These are phyloP conservation scores for Leccinellum luteum DNA, from an alignment of 768 basidiomycete genomes.

Conservation along the genomic window DNA sequence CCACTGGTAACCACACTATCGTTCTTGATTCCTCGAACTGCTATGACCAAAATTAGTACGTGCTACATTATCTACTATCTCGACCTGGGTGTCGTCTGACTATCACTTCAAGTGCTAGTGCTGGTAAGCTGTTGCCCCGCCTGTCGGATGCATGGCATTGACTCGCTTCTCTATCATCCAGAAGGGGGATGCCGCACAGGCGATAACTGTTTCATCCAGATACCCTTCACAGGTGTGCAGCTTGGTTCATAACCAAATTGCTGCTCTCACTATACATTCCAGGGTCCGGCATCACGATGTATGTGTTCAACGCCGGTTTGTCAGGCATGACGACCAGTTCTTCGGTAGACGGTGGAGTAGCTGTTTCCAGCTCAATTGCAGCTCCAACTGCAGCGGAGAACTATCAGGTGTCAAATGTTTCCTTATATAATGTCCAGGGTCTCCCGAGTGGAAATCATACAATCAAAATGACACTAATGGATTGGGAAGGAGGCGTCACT, in stretches of 20 bases:
- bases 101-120: constrained; percentile 2
- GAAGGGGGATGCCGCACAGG: constrained; percentile 16
- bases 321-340: constrained; percentile 24
- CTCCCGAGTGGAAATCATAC: constrained; percentile 18
- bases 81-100: not conserved
- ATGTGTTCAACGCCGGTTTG: constrained; percentile 20
- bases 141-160: not conserved
- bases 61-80: not conserved
- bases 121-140: constrained; percentile 11
- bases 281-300: constrained; percentile 29
- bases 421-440: constrained; percentile 16
- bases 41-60: constrained; percentile 28
- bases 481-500: constrained; percentile 17
- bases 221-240: constrained; percentile 24
- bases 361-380: constrained; percentile 1
- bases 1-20: constrained; percentile 19
- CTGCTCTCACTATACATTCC: not conserved
- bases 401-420: constrained; percentile 23
- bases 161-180: constrained; percentile 1
- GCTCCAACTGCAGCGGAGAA: constrained; percentile 9
- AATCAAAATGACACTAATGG: constrained; percentile 20
- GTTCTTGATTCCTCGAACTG: constrained; percentile 17
- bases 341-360: constrained; percentile 13
- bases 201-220: constrained; percentile 16
- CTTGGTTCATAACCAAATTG: not conserved